phyloP scores from a whole-genome alignment of 106 monocot species.

The Dendrobium chrysotoxum region DNA sequence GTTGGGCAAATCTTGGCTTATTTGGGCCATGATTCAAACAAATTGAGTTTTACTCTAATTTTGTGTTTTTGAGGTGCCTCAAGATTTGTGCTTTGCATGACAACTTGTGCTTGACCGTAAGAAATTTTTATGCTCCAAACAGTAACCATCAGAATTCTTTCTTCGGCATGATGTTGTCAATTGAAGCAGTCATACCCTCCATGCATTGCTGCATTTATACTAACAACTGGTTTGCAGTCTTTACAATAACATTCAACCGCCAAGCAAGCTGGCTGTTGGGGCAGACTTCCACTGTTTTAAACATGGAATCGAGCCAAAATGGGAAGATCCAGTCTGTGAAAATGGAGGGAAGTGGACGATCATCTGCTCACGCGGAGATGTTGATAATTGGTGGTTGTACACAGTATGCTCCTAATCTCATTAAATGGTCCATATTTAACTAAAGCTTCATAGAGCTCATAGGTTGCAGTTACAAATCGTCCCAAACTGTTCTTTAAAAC shows the following conservation, averaged over 20 bases:
- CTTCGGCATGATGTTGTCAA: background rate
- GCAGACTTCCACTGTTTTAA: slow-evolving; percentile 68
- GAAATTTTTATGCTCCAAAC: too few relatives aligned
- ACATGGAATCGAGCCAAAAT: slow-evolving; percentile 48
- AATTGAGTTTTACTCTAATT: too few relatives aligned
- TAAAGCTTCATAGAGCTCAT: background rate
- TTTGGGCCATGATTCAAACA: too few relatives aligned
- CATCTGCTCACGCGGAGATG: slow-evolving; percentile 24
- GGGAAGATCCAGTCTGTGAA: slow-evolving; percentile 65
- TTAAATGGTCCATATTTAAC: background rate
- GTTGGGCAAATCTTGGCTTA: too few relatives aligned
- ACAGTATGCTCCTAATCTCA: slow-evolving; percentile 28
- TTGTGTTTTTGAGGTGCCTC: too few relatives aligned
- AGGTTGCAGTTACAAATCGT: background rate
- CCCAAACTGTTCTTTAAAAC: background rate
- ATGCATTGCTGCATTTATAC: background rate
- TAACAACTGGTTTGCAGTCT: slow-evolving; percentile 25
- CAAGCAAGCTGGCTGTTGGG: slow-evolving; percentile 48
- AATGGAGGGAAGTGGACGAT: slow-evolving; percentile 71
- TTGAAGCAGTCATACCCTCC: background rate
- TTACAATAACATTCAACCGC: slow-evolving; percentile 50
- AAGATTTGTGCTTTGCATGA: too few relatives aligned
- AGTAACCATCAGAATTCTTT: too few relatives aligned
- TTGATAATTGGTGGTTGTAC: slow-evolving; percentile 57
- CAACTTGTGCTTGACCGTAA: too few relatives aligned